These are phyloP conservation scores for Hymenoscyphus infarciens DNA, from an alignment of 2,329 filamentous ascomycete species.

Conservation along the genomic window DNA sequence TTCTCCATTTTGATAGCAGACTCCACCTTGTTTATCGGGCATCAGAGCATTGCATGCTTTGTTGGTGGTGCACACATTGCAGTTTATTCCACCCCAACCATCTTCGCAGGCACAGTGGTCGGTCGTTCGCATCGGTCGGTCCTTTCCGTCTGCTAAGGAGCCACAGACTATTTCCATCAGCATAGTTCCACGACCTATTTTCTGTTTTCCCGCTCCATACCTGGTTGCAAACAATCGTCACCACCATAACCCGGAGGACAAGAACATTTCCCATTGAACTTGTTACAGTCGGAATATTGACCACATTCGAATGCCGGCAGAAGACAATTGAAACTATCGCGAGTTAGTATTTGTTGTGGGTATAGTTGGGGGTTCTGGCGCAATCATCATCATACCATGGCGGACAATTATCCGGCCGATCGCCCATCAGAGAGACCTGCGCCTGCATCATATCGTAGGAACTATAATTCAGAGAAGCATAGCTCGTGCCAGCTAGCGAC, in stretches of 20 bases:
- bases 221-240: conserved; percentile 84
- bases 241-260: conserved; percentile 92
- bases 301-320: conserved; percentile 87
- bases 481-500: conserved; percentile 41
- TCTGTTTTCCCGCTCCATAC: conserved; percentile 41
- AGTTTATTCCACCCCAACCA: conserved; percentile 96
- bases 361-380: conserved; percentile 15
- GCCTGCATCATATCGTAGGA: conserved; percentile 58
- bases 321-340: conserved; percentile 88
- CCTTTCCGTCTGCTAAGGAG: conserved; percentile 74
- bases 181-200: not conserved
- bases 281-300: conserved; percentile 86
- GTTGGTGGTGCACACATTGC: conserved; percentile 87
- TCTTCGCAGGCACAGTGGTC: conserved; percentile 80
- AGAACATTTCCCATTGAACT: conserved; percentile 85
- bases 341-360: conserved; percentile 19
- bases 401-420: conserved; percentile 72
- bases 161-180: conserved; percentile 63
- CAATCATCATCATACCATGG: conserved; percentile 57
- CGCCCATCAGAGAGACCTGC: conserved; percentile 67
- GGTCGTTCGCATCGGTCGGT: conserved; percentile 71
- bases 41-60: conserved; percentile 84
- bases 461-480: conserved; percentile 53
- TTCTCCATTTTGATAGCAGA: conserved; percentile 89
- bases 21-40: conserved; percentile 74